phyloP scores from a whole-genome alignment of 1,284 basidiomycete genomes.

The Clitocybe nebularis region DNA sequence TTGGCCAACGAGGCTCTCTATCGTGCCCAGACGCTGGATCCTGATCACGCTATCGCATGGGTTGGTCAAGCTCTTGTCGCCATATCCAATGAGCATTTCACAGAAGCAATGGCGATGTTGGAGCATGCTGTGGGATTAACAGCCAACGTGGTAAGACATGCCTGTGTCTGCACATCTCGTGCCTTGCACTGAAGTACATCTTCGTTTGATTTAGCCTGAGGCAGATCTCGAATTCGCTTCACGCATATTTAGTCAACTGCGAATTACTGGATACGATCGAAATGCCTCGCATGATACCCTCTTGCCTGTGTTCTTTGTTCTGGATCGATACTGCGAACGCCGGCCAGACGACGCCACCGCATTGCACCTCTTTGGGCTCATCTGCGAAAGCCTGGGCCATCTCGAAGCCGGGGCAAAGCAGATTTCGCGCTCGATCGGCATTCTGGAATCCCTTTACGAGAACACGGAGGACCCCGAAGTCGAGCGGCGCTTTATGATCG shows the following conservation, averaged over 20 bases:
- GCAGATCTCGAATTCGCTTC: constrained; percentile 82
- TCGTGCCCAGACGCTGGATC: constrained; percentile 88
- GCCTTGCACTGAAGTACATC: neutral
- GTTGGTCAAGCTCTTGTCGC: constrained; percentile 89
- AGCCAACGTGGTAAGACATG: constrained; percentile 58
- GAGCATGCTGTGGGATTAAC: constrained; percentile 79
- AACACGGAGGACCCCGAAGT: constrained; percentile 74
- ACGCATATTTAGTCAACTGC: constrained; percentile 51
- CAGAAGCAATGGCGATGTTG: constrained; percentile 69
- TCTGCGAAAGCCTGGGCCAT: constrained; percentile 84
- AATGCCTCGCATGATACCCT: constrained; percentile 40
- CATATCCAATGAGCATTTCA: constrained; percentile 55
- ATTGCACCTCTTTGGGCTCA: constrained; percentile 81
- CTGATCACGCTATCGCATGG: constrained; percentile 91
- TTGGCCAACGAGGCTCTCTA: constrained; percentile 86
- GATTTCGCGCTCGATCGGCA: constrained; percentile 60
- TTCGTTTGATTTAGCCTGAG: constrained; percentile 51
- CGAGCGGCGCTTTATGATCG: constrained; percentile 79
- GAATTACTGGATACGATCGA: constrained; percentile 24
- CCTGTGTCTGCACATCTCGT: constrained; percentile 2
- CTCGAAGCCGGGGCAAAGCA: constrained; percentile 56
- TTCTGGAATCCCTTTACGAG: constrained; percentile 89
- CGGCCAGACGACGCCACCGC: constrained; percentile 71
- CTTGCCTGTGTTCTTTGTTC: constrained; percentile 76
- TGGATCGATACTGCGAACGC: constrained; percentile 73